phyloP scores from a whole-genome alignment of 2,329 filamentous ascomycete genomes.

The Clarireedia monteithiana region DNA sequence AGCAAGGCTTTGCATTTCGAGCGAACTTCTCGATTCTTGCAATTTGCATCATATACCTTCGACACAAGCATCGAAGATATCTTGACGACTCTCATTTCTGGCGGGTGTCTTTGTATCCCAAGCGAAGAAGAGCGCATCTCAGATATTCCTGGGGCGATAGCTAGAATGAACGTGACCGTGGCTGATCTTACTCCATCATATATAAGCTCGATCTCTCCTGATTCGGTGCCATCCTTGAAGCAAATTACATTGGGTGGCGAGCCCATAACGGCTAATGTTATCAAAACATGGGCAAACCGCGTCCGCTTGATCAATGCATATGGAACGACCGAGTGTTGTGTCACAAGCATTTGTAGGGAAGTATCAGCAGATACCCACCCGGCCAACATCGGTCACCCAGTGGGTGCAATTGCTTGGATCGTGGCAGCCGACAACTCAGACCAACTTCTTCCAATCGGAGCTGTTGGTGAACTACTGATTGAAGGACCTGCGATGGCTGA shows the following conservation, averaged over 20 bases:
- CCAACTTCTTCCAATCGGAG: constrained; percentile 27
- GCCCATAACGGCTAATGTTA: constrained; percentile 6
- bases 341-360: constrained; percentile 6
- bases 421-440: constrained; percentile 33
- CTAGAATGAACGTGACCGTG: constrained; percentile 17
- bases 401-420: constrained; percentile 29
- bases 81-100: constrained; percentile 13
- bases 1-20: constrained; percentile 23
- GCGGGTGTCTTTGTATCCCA: constrained; percentile 20
- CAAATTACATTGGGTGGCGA: constrained; percentile 9
- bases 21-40: constrained; percentile 12
- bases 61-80: constrained; percentile 18
- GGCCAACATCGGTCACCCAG: constrained; percentile 16
- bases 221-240: constrained; percentile 3
- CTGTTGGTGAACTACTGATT: constrained; percentile 33
- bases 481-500: constrained; percentile 32
- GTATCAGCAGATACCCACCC: constrained; percentile 1
- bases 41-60: constrained; percentile 19
- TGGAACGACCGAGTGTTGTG: constrained; percentile 11
- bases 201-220: neutral
- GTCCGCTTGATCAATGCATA: constrained; percentile 14
- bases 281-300: constrained; percentile 7
- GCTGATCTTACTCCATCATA: constrained; percentile 20
- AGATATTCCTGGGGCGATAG: constrained; percentile 28
- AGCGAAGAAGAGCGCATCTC: constrained; percentile 19